phyloP scores from a whole-genome alignment of 352 stramenopile species.

The Phytophthora kernoviae region DNA sequence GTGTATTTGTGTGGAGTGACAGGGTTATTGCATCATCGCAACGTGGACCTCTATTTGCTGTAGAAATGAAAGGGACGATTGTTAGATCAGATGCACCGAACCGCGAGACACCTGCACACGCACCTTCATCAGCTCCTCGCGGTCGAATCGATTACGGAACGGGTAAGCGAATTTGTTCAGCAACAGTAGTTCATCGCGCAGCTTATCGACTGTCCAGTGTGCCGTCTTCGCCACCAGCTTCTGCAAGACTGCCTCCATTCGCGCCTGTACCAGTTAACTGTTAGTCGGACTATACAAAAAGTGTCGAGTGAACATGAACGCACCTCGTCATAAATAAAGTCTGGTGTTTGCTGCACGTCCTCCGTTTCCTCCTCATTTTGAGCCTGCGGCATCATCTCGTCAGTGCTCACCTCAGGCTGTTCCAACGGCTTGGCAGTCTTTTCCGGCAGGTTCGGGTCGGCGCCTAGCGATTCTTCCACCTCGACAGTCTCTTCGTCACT shows the following conservation, averaged over 20 bases:
- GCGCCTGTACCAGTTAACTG: slow-evolving; percentile 33
- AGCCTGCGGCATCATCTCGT: slow-evolving; percentile 25
- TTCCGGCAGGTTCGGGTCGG: background rate
- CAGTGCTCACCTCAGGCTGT: background rate
- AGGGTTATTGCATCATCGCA: slow-evolving; percentile 21
- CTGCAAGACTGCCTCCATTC: slow-evolving; percentile 56
- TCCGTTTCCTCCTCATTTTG: slow-evolving; percentile 19
- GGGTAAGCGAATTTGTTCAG: slow-evolving; percentile 77
- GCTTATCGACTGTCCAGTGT: slow-evolving; percentile 72
- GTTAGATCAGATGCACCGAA: background rate
- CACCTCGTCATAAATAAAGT: slow-evolving; percentile 89
- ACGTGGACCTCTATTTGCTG: slow-evolving; percentile 37
- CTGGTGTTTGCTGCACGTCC: slow-evolving; percentile 29
- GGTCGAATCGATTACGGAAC: slow-evolving; percentile 66
- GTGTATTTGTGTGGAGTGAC: slow-evolving; percentile 5
- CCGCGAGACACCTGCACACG: background rate
- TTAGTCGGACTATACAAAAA: slow-evolving; percentile 7
- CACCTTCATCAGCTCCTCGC: slow-evolving; percentile 72
- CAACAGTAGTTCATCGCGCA: slow-evolving; percentile 69
- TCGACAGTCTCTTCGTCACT: slow-evolving; percentile 28
- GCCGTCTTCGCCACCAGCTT: slow-evolving; percentile 62
- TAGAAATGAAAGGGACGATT: slow-evolving; percentile 8
- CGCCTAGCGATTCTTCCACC: slow-evolving; percentile 2
- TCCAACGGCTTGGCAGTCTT: background rate
- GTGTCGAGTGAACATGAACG: slow-evolving; percentile 2